These are phyloP conservation scores for Casuarina glauca DNA, from an alignment of 306 rosid species.

Conservation along the genomic window DNA sequence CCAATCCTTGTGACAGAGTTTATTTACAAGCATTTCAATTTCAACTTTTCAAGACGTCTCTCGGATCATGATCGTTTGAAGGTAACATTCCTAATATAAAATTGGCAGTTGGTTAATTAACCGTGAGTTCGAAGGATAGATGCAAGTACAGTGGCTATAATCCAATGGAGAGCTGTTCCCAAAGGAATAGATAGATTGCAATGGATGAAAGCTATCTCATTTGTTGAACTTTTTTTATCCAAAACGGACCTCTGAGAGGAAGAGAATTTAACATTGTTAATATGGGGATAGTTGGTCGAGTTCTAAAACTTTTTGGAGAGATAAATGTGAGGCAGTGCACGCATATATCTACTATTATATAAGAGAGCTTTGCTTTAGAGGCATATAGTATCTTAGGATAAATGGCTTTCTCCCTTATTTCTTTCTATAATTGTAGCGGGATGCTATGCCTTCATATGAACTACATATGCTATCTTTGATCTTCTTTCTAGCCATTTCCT, in stretches of 20 bases:
- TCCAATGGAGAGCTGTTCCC: not conserved
- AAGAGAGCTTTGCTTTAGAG: not conserved
- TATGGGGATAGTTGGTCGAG: not conserved
- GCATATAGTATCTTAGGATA: not conserved
- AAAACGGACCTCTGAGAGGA: not conserved
- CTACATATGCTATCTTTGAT: not conserved
- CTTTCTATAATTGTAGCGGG: not conserved
- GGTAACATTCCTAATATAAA: slow-evolving; percentile 36
- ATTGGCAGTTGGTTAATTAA: not conserved
- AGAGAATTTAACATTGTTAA: no score
- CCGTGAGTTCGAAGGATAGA: not conserved
- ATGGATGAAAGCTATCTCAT: no score
- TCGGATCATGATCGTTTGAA: slow-evolving; percentile 53
- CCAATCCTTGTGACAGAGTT: slow-evolving; percentile 44
- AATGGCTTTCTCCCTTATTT: not conserved
- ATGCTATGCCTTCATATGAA: not conserved
- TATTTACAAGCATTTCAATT: slow-evolving; percentile 28
- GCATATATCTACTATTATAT: not conserved
- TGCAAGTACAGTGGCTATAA: not conserved
- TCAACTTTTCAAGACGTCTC: slow-evolving; percentile 33
- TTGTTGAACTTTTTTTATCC: not conserved
- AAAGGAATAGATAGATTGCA: no score
- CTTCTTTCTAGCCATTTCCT: not conserved
- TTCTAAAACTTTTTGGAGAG: no score
- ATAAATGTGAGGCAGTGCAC: not conserved